A percentile compares a stretch with the other conserved stretches of the same genome.
These are phyloP conservation scores for Neofusicoccum parvum DNA, from an alignment of 2,329 filamentous ascomycete species.

Conservation along the genomic window DNA sequence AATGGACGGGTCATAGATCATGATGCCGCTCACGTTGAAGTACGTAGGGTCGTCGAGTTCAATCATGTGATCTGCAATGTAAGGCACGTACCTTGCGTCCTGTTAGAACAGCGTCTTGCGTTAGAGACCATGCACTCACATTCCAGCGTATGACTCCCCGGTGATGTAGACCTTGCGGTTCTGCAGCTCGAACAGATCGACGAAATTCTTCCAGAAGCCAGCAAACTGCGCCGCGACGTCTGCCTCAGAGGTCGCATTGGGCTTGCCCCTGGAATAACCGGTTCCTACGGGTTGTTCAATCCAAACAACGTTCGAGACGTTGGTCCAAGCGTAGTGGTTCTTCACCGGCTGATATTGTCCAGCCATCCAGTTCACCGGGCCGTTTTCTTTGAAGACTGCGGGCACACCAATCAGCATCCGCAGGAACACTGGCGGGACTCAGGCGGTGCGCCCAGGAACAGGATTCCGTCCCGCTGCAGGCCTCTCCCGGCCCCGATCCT, in stretches of 20 bases:
- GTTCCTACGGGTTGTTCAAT: conserved; percentile 38
- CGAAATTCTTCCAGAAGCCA: conserved; percentile 54
- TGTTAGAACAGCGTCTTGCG: not conserved
- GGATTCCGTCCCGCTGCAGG: too few species aligned
- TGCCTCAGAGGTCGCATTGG: conserved; percentile 42
- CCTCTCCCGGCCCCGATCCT: too few species aligned
- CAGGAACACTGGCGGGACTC: too few species aligned
- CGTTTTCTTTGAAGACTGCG: conserved; percentile 38
- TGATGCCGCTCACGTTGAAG: conserved; percentile 36
- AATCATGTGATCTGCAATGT: conserved; percentile 35
- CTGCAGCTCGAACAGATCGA: conserved; percentile 53
- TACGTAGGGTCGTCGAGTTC: conserved; percentile 31
- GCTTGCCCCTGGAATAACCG: conserved; percentile 37
- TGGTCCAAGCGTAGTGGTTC: conserved; percentile 37
- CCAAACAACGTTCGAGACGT: conserved; percentile 48
- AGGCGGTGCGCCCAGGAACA: too few species aligned
- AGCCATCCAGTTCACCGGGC: conserved; percentile 35
- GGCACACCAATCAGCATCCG: too few species aligned
- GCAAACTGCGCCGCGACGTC: conserved; percentile 46
- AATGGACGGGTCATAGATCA: conserved; percentile 33
- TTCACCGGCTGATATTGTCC: conserved; percentile 32
- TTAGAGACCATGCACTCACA: conserved; percentile 24
- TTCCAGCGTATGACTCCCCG: conserved; percentile 31
- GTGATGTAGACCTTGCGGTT: conserved; percentile 50
- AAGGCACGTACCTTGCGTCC: conserved; percentile 32